Evolutionary conservation across 2,329 filamentous ascomycete genomes (phyloP), one percentile per base, ranked within the genome.

Genomic region (Trichoderma cornu-damae): DNA sequence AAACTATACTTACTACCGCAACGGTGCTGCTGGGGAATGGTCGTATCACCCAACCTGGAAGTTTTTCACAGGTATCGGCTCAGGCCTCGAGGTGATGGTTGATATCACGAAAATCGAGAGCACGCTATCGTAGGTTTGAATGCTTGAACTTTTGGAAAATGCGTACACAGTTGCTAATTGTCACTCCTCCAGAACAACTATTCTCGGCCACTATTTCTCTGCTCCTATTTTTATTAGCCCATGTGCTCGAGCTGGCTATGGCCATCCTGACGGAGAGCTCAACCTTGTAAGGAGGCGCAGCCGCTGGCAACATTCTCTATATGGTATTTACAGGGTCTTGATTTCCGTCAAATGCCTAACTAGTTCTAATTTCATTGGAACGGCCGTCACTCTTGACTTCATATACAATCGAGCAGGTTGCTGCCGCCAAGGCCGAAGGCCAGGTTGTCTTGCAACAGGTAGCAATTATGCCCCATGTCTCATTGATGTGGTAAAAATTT

Each of bases 1-100:
- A 20, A 74, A 78, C 63, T 82, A 79, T 68, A 79, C 79, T n/a
- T 82, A 81, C 68, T 82, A 82, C 69, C 76, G 78, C 59, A 80
- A 79, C 61, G 79, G 79, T 18, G 79, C 79, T 3, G 79, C 73
- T 3, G 80, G 79, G 59, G 80, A 82, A 68, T 82, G 76, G 75
- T 75, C 74, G 1, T 82, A 81, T 68, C 73, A 79, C 48, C 81
- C 67, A 83, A 83, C 68, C 72, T 82, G 5, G 80, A 83, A 67
- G 73, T 77, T 26, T 83, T 74, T 67, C 69, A 73, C 60, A 74
- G 77, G 12, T 79, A 77, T 63, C 70, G 70, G 48, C 69, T 82
- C 40, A 73, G 75, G 49, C 78, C 79, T 7, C 72, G 77, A n/a
- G 52, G 72, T 76, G 22, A 69, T 83, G 68, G 68, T 74, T n/a